These are phyloP conservation scores for Papiliotrema fonsecae DNA, from an alignment of 1,284 basidiomycete species.

Conservation along the genomic window DNA sequence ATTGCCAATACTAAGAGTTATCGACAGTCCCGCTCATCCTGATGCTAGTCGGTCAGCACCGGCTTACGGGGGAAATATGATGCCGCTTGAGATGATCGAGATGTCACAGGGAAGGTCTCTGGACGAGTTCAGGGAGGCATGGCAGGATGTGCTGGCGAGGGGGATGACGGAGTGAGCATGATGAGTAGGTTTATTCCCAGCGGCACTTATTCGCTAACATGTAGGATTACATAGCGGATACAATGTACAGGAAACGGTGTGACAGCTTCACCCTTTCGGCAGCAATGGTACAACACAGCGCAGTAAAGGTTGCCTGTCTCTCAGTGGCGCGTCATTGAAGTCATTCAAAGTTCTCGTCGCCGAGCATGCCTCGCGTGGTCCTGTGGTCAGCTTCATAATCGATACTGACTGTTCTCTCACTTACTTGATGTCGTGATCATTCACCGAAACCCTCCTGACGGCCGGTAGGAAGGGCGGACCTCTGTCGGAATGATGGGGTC, in stretches of 20 bases:
- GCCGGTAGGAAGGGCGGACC: slow-evolving; percentile 2
- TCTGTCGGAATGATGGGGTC: background rate
- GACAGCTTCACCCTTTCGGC: too few species aligned
- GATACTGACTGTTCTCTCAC: too few species aligned
- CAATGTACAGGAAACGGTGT: too few species aligned
- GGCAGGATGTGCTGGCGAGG: slow-evolving; percentile 33
- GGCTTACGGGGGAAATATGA: slow-evolving; percentile 80
- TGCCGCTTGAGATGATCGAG: slow-evolving; percentile 79
- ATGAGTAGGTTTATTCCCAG: background rate
- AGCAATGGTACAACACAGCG: too few species aligned
- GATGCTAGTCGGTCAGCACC: slow-evolving; percentile 63
- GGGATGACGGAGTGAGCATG: slow-evolving; percentile 21
- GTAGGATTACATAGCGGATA: too few species aligned
- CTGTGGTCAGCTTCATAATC: too few species aligned
- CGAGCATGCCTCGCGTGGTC: too few species aligned
- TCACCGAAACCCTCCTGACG: background rate
- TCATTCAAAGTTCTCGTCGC: too few species aligned
- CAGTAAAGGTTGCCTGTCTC: too few species aligned
- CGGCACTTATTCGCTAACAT: background rate
- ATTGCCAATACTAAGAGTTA: slow-evolving; percentile 60
- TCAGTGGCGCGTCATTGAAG: too few species aligned
- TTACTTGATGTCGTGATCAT: background rate
- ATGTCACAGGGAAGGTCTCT: slow-evolving; percentile 69
- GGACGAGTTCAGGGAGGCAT: slow-evolving; percentile 58
- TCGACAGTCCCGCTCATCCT: slow-evolving; percentile 67